Evolutionary conservation across 164 flowering plant genomes (phyloP), one percentile per base, ranked within the genome.

Genomic region (Kalanchoe fedtschenkoi): DNA sequence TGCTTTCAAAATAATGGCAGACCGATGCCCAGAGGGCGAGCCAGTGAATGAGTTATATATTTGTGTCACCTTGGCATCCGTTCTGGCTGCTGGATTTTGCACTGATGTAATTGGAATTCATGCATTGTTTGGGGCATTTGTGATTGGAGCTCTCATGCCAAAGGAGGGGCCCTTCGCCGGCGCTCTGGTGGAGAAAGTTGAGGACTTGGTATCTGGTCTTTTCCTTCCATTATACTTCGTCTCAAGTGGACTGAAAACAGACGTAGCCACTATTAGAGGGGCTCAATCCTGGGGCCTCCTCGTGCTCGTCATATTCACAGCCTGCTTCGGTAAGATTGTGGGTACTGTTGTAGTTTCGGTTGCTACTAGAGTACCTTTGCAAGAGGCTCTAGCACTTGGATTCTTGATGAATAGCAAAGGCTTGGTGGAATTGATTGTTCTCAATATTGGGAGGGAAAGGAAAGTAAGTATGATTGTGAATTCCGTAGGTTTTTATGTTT

Each of bases 101-200:
- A 74, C 75, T 0, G 75, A 74, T 54, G 17, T 65, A 3, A 74
- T 74, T 22, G 77, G 77, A 34, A 74, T 68, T n/a, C 77, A 74
- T 46, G 74, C 77, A 1, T 58, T 74, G n/a, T 74, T 74, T 57
- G 77, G 77, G 16, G 77, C 72, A 1, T 74, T 74, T 53, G 75
- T 74, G 30, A 19, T 71, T 22, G 77, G 77, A 17, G 62, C 69
- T 46, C 47, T 74, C 5, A 59, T 71, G 26, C 74, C 70, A 2
- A 71, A 71, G 35, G 74, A 71, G 24, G 74, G 74, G 39, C 70
- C 74, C 26, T 67, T 71, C 34, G 67, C 70, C 4, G 68, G 70
- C 0, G 70, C 62, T 22, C 66, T 71, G 14, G 62, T 67, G n/a
- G 74, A 71, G 41, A 71, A 71, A 33, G 62, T 71, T 30, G 74